Evolutionary conservation across 257 asterid species (phyloP).

Genomic region (Primulina tabacum): DNA sequence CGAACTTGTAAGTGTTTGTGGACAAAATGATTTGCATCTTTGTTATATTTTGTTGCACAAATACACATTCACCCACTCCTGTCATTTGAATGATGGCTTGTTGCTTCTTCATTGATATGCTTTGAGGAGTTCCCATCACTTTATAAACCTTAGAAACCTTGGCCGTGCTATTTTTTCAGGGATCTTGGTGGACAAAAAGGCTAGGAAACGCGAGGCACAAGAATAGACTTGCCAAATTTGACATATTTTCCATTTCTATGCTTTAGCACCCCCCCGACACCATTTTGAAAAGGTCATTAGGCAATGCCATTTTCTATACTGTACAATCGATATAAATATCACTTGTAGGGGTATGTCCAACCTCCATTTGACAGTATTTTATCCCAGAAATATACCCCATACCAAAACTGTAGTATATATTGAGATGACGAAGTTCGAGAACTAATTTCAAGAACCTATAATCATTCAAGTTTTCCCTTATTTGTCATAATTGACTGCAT

Average conservation of each 20-base stretch:
- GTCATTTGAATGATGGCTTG: neutral
- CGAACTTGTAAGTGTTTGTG: neutral
- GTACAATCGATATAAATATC: too few species aligned
- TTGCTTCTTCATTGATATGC: neutral
- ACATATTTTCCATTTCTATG: neutral
- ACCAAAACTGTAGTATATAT: neutral
- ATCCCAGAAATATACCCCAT: neutral
- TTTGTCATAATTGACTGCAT: slow-evolving; percentile 6
- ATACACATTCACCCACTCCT: too few species aligned
- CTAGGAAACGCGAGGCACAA: neutral
- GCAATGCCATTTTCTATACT: too few species aligned
- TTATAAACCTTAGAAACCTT: neutral
- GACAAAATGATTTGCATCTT: too few species aligned
- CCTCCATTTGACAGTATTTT: neutral
- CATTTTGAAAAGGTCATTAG: neutral
- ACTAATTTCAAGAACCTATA: neutral
- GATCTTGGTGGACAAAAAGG: neutral
- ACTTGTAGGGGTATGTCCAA: neutral
- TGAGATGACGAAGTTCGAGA: neutral
- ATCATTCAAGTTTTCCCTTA: neutral
- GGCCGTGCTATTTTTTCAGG: neutral
- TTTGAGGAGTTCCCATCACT: neutral
- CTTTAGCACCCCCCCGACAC: neutral
- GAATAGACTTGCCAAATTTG: neutral
- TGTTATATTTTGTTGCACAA: neutral